These are phyloP conservation scores for Eurotiales sp. DNA, from an alignment of 2,329 filamentous ascomycete species.

Conservation along the genomic window DNA sequence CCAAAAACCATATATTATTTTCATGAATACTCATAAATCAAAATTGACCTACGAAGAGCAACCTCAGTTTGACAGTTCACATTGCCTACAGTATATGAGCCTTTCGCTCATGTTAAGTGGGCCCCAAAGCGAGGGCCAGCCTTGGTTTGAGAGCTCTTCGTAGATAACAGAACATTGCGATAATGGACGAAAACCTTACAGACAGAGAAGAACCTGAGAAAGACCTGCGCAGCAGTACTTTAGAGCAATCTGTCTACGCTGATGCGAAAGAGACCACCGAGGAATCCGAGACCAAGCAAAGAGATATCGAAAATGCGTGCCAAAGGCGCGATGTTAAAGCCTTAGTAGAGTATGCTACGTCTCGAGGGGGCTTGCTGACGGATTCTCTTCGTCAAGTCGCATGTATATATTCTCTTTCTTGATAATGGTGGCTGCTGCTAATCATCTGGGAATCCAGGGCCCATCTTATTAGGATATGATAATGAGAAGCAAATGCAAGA, in stretches of 20 bases:
- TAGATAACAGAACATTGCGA: neutral
- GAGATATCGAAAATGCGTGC: constrained; percentile 59
- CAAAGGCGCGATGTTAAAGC: constrained; percentile 52
- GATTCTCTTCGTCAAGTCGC: constrained; percentile 68
- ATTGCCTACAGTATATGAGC: too few species aligned
- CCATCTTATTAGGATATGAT: constrained; percentile 45
- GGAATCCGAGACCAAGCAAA: constrained; percentile 34
- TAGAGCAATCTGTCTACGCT: constrained; percentile 2
- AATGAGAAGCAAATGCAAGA: constrained; percentile 13
- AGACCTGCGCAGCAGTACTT: neutral
- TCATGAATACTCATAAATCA: too few species aligned
- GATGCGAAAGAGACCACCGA: constrained; percentile 8
- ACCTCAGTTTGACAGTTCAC: too few species aligned
- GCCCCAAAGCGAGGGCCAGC: too few species aligned
- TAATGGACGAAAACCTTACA: neutral
- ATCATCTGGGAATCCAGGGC: constrained; percentile 34
- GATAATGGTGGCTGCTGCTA: neutral
- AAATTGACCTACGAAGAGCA: too few species aligned
- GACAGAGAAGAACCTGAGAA: neutral
- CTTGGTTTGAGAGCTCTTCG: neutral
- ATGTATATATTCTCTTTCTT: constrained; percentile 58
- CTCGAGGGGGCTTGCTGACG: constrained; percentile 62
- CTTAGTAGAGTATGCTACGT: constrained; percentile 58
- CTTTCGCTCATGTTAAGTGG: too few species aligned
- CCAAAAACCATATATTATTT: too few species aligned